phyloP scores from a whole-genome alignment of 2,329 filamentous ascomycete genomes.

The Clathrospora elynae region DNA sequence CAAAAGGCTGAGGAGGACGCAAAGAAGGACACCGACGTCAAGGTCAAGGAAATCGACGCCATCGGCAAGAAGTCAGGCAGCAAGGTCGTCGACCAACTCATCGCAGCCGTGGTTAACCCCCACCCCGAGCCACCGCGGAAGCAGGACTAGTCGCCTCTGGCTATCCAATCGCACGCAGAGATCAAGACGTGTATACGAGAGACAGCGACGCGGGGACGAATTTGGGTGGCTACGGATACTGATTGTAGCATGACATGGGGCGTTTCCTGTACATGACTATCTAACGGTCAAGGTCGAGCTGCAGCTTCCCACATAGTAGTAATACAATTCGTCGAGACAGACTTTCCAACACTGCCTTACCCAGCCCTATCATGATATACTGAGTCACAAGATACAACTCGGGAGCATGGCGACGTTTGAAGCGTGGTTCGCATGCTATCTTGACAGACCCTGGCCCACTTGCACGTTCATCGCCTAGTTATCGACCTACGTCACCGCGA shows the following conservation, averaged over 20 bases:
- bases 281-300: constrained; percentile 3
- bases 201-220: no score
- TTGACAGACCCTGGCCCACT: constrained; percentile 7
- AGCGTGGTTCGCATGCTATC: neutral
- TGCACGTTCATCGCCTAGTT: constrained; percentile 3
- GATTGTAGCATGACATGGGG: neutral
- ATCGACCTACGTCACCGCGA: constrained; percentile 32
- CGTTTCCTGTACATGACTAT: constrained; percentile 16
- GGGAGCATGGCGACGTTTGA: no score
- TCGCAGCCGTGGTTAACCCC: constrained; percentile 83
- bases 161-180: neutral
- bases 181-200: neutral
- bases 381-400: no score
- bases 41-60: constrained; percentile 80
- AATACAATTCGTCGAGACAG: constrained; percentile 18
- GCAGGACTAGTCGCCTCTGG: constrained; percentile 12
- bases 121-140: constrained; percentile 69
- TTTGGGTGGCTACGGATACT: no score
- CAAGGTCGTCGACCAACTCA: constrained; percentile 80
- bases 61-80: constrained; percentile 79
- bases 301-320: constrained; percentile 14
- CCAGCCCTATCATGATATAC: no score
- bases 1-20: constrained; percentile 72
- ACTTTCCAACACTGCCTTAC: no score
- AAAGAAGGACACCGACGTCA: constrained; percentile 76